These are phyloP conservation scores for Lichtheimia ramosa DNA, from an alignment of 371 early-diverging fungal species.

Conservation along the genomic window DNA sequence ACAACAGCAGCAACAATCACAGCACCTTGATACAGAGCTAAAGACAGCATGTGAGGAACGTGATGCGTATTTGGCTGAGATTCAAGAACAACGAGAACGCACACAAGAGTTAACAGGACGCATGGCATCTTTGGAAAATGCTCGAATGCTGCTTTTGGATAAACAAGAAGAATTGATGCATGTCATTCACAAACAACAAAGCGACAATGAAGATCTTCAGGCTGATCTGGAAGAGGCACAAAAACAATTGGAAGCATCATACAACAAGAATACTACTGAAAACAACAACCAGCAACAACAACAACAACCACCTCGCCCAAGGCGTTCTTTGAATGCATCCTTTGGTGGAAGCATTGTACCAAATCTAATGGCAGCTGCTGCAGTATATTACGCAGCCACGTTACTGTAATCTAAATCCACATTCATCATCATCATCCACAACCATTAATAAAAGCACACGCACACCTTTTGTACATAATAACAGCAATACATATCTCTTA, in stretches of 20 bases:
- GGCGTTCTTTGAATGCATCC: too few species aligned
- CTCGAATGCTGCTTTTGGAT: not conserved
- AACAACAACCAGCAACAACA: not conserved
- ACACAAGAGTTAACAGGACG: constrained; percentile 2
- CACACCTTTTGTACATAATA: too few species aligned
- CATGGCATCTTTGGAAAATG: constrained; percentile 11
- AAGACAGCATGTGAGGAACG: constrained; percentile 1
- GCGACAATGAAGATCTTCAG: not conserved
- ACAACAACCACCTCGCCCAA: not conserved
- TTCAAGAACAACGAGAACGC: not conserved
- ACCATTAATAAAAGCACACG: too few species aligned
- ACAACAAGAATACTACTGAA: not conserved
- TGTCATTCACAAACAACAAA: not conserved
- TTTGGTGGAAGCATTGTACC: too few species aligned
- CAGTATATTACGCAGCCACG: too few species aligned
- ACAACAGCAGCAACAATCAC: not conserved
- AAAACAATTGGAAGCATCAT: not conserved
- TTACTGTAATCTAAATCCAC: too few species aligned
- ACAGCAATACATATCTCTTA: too few species aligned
- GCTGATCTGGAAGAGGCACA: not conserved
- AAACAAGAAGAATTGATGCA: constrained; percentile 2
- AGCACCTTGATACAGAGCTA: not conserved
- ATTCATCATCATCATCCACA: too few species aligned
- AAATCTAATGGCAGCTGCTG: too few species aligned
- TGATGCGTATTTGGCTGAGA: constrained; percentile 2